A percentile compares a stretch with the other conserved stretches of the same genome.
Conservation (phyloP, 768 basidiomycete species). For the Podaxis mareebaensis region DNA sequence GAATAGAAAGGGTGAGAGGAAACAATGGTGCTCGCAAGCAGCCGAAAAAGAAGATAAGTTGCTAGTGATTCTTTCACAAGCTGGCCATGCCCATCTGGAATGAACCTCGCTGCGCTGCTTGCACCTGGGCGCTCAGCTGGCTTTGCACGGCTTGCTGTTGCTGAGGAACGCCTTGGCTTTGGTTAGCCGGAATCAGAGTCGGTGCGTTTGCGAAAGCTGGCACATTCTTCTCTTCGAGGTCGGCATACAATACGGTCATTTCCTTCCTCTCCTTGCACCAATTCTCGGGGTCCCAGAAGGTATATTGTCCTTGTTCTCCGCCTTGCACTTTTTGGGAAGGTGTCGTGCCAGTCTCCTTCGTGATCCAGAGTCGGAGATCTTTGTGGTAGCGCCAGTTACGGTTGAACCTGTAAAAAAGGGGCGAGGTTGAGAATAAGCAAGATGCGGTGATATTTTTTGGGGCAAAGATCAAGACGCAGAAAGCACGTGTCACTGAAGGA, state of each 20-base stretch:
- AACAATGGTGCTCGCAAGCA: constrained; percentile 9
- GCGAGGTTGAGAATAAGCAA: background rate
- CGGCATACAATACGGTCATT: constrained; percentile 72
- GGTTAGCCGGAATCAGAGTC: constrained; percentile 23
- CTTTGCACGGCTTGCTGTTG: constrained; percentile 24
- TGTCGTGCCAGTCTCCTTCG: constrained; percentile 81
- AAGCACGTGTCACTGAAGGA: constrained; percentile 1
- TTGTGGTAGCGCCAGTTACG: constrained; percentile 98
- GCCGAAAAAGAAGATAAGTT: constrained; percentile 17
- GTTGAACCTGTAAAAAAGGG: constrained; percentile 62
- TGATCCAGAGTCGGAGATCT: constrained; percentile 80
- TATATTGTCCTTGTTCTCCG: constrained; percentile 86
- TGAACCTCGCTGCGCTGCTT: constrained; percentile 38
- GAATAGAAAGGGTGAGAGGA: constrained; percentile 9
- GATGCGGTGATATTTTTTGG: background rate
- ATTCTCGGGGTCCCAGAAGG: constrained; percentile 84
- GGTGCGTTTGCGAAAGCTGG: constrained; percentile 61
- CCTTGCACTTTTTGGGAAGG: constrained; percentile 77
- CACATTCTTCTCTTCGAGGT: constrained; percentile 71
- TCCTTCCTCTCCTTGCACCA: constrained; percentile 79
- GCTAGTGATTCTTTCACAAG: constrained; percentile 32
- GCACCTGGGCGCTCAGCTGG: constrained; percentile 40
- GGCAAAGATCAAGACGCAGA: constrained; percentile 8
- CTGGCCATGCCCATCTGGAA: constrained; percentile 58
- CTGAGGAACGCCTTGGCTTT: constrained; percentile 4